Evolutionary conservation across 2,329 filamentous ascomycete species (phyloP), one percentile per base, ranked within the genome.

Genomic region (Aspergillus chevalieri): DNA sequence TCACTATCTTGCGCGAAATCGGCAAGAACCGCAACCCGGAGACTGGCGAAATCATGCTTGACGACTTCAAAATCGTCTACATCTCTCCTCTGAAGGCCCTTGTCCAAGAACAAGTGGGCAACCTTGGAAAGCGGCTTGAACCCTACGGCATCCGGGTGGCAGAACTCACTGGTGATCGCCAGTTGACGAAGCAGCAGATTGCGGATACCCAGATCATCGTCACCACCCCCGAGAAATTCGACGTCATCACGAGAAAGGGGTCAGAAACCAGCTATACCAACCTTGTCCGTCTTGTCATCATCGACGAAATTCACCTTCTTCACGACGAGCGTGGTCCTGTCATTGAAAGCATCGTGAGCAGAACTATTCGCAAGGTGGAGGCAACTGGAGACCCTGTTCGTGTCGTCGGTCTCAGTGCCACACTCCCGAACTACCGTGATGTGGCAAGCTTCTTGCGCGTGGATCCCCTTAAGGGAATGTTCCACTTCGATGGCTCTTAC

Each of bases 141-240:
- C 83, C 89, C 0, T 97, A 92, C 57, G 93, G 93, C 36, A 90
- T 98, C 65, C 86, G 82, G 51, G 93, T 98, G 9, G 83, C 91
- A n/a, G 93, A 98, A 71, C 76, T 98, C 63, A 98, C 93, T 53
- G 93, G 93, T 74, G 93, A 98, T 74, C 88, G 93, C 47, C 93
- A 97, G 72, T 85, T 98, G 65, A 98, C 92, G 17, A 98, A 98
- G 72, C 90, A 95, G 69, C 93, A 98, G 76, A 97, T 98, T 55
- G 84, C 92, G 1, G 93, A 98, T 63, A 98, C 93, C 0, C 92
- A 98, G 68, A 85, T 98, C 59, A 98, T 98, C 60, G 91, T 98
- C 51, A 98, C 93, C 0, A 98, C 93, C 0, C 93, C 93, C 17
- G 93, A 98, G 71, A 98, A 98, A 74, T 98, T 90, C 87, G 93